These are phyloP conservation scores for Calonectria pauciramosa DNA, from an alignment of 2,329 filamentous ascomycete genomes.

Conservation along the genomic window DNA sequence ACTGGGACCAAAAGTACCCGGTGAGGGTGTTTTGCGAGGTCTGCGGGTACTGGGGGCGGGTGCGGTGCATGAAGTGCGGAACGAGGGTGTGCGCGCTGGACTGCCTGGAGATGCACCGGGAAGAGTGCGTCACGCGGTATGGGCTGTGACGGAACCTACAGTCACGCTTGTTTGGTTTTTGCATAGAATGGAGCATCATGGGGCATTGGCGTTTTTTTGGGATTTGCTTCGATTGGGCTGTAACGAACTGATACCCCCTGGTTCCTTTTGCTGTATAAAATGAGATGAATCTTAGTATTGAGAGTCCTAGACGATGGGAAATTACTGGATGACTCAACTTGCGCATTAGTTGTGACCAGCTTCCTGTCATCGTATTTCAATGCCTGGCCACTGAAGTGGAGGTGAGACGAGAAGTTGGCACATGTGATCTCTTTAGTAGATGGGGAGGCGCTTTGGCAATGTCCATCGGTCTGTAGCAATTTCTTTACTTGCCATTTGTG, in stretches of 20 bases:
- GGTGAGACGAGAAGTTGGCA: background rate
- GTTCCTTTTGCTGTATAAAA: slow-evolving; percentile 19
- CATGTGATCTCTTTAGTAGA: background rate
- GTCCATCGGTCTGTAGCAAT: background rate
- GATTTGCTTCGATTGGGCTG: slow-evolving; percentile 32
- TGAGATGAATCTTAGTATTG: background rate
- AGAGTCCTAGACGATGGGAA: background rate
- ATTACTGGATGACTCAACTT: background rate
- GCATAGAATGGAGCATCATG: slow-evolving; percentile 20
- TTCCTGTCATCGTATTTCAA: background rate
- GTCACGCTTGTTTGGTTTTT: background rate
- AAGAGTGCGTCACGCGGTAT: slow-evolving; percentile 78
- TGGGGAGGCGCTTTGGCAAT: background rate
- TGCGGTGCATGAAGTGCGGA: slow-evolving; percentile 84
- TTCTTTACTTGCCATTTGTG: background rate
- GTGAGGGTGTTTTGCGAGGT: slow-evolving; percentile 80
- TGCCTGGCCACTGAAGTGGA: background rate
- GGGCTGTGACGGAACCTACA: slow-evolving; percentile 54
- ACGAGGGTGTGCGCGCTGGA: slow-evolving; percentile 82
- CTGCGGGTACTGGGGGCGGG: slow-evolving; percentile 85
- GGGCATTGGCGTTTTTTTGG: slow-evolving; percentile 38
- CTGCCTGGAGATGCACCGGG: slow-evolving; percentile 79
- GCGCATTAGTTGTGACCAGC: background rate
- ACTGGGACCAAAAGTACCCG: slow-evolving; percentile 65
- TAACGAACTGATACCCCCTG: slow-evolving; percentile 44